These are phyloP conservation scores for Mycogone perniciosa DNA, from an alignment of 2,329 filamentous ascomycete species.

Conservation along the genomic window DNA sequence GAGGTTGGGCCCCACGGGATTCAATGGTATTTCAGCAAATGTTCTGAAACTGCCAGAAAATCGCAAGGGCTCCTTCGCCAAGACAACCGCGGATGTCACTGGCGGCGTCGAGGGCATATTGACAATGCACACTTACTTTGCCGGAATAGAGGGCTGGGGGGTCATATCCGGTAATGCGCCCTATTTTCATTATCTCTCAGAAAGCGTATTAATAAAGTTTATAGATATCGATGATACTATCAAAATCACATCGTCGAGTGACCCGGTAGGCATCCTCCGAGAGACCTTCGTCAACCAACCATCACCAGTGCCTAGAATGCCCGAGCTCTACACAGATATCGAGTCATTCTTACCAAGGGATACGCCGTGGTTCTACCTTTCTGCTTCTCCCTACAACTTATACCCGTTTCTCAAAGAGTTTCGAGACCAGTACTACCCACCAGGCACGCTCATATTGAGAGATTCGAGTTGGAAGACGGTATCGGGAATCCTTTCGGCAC, in stretches of 20 bases:
- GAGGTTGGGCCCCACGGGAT: constrained; percentile 61
- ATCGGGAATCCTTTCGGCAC: constrained; percentile 67
- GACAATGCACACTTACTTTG: constrained; percentile 66
- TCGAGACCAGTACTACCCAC: constrained; percentile 62
- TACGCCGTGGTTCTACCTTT: constrained; percentile 87
- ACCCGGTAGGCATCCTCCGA: constrained; percentile 71
- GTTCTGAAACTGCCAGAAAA: constrained; percentile 41
- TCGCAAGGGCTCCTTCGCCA: constrained; percentile 39
- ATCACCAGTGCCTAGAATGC: constrained; percentile 70
- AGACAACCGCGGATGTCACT: constrained; percentile 45
- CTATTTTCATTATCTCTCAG: not conserved
- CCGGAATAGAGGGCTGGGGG: constrained; percentile 72
- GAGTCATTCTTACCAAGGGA: constrained; percentile 44
- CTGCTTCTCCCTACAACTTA: constrained; percentile 88
- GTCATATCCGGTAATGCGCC: constrained; percentile 60
- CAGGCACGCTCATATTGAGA: constrained; percentile 75
- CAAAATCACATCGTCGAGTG: constrained; percentile 79
- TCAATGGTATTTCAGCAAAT: constrained; percentile 66
- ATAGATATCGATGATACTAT: constrained; percentile 91
- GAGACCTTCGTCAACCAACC: constrained; percentile 78
- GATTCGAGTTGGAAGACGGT: constrained; percentile 84
- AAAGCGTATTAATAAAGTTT: not conserved
- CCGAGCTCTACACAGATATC: constrained; percentile 69
- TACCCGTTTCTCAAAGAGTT: constrained; percentile 82
- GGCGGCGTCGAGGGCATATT: constrained; percentile 47